Evolutionary conservation across 305 asterid genomes (phyloP).

Genomic region (Euphrasia arctica): DNA sequence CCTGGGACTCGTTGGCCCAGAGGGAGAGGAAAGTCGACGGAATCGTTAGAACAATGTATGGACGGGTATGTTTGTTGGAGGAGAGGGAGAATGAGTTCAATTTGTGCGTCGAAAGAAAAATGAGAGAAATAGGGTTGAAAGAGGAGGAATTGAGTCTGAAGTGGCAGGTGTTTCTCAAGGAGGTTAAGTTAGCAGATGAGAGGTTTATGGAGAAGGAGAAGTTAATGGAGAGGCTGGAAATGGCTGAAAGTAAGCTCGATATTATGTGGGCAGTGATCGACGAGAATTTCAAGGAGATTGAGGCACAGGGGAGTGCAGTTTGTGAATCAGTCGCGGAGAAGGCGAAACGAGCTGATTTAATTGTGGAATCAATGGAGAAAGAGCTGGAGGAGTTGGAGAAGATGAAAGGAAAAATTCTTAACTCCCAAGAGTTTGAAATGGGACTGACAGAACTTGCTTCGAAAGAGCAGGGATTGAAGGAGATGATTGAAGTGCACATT

Average conservation of each 20-base stretch:
- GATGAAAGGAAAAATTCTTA: slow-evolving; percentile 15
- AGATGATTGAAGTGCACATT: slow-evolving; percentile 21
- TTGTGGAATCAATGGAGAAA: slow-evolving; percentile 24
- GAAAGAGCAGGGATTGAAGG: slow-evolving; percentile 26
- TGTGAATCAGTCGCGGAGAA: slow-evolving; percentile 13
- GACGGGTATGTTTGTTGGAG: slow-evolving; percentile 24
- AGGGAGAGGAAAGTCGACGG: slow-evolving; percentile 25
- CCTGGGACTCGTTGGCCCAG: slow-evolving; percentile 23
- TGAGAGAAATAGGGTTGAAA: slow-evolving; percentile 24
- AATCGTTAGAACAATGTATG: slow-evolving; percentile 21
- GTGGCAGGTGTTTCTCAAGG: slow-evolving; percentile 18
- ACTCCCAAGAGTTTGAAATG: slow-evolving; percentile 25
- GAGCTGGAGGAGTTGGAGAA: slow-evolving; percentile 31
- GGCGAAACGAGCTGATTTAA: slow-evolving; percentile 23
- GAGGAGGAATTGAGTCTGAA: slow-evolving; percentile 27
- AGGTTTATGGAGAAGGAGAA: slow-evolving; percentile 26
- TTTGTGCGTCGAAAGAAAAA: slow-evolving; percentile 15
- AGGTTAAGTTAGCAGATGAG: slow-evolving; percentile 30
- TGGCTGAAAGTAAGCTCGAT: slow-evolving; percentile 31
- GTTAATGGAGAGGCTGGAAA: slow-evolving; percentile 27
- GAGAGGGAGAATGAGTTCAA: slow-evolving; percentile 25
- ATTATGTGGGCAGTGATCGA: slow-evolving; percentile 22
- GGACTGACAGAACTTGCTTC: slow-evolving; percentile 21
- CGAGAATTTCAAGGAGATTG: slow-evolving; percentile 29
- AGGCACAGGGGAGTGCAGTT: slow-evolving; percentile 24